A percentile compares a stretch with the other conserved stretches of the same genome.
These are phyloP conservation scores for Oropetium thomaeum DNA, from an alignment of 176 grass and related monocot genomes.

Conservation along the genomic window DNA sequence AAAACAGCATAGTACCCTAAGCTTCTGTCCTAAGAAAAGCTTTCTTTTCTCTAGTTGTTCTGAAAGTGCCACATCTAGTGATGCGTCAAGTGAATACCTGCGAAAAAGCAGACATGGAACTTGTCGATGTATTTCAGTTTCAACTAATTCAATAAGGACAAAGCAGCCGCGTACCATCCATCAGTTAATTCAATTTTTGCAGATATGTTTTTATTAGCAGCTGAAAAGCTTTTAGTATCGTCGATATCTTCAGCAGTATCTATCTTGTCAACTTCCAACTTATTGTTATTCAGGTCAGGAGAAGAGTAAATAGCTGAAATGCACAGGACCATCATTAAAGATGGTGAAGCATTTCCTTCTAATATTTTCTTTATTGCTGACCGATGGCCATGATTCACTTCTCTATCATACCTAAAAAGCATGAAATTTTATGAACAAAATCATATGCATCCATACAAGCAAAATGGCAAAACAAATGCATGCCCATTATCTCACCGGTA, in stretches of 20 bases:
- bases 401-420: constrained; percentile 79
- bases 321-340: constrained; percentile 90
- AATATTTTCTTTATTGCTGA: constrained; percentile 87
- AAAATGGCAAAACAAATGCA: constrained; percentile 23
- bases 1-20: constrained; percentile 68
- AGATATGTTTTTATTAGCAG: constrained; percentile 31
- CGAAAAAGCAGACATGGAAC: constrained; percentile 15
- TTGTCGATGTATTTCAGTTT: constrained; percentile 16
- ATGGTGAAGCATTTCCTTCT: constrained; percentile 88
- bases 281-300: constrained; percentile 39
- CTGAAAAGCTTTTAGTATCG: constrained; percentile 20
- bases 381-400: constrained; percentile 81
- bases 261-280: constrained; percentile 33
- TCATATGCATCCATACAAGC: constrained; percentile 20
- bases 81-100: constrained; percentile 81
- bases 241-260: constrained; percentile 29
- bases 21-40: constrained; percentile 91
- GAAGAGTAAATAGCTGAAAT: constrained; percentile 72
- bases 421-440: constrained; percentile 29
- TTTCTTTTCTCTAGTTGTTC: constrained; percentile 69
- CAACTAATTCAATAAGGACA: constrained; percentile 13
- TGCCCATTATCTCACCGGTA: constrained; percentile 57
- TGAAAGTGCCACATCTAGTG: constrained; percentile 66
- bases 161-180: constrained; percentile 67
- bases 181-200: constrained; percentile 78